Percentiles rank a stretch among this genome's conserved stretches.
These are phyloP conservation scores for Ciborinia camelliae DNA, from an alignment of 2,329 filamentous ascomycete genomes.

Conservation along the genomic window DNA sequence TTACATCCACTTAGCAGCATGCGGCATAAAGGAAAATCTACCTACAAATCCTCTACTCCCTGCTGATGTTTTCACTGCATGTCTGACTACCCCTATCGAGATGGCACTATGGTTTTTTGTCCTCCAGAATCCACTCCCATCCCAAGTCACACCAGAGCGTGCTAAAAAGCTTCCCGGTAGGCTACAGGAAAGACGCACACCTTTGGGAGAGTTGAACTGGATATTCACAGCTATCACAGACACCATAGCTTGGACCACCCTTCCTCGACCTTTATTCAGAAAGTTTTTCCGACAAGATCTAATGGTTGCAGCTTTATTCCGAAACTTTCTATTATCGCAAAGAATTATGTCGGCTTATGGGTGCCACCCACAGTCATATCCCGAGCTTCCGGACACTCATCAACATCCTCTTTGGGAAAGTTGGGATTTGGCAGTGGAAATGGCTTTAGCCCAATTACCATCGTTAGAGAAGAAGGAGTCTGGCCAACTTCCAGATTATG, in stretches of 20 bases:
- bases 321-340: constrained; percentile 92
- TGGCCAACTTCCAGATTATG: constrained; percentile 64
- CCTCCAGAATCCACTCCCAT: constrained; percentile 70
- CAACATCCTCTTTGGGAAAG: constrained; percentile 95
- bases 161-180: constrained; percentile 87
- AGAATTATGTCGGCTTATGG: constrained; percentile 95
- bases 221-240: constrained; percentile 99
- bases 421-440: constrained; percentile 95
- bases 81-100: constrained; percentile 93
- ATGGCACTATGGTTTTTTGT: constrained; percentile 97
- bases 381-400: constrained; percentile 88
- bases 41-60: constrained; percentile 92
- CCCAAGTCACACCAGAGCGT: constrained; percentile 69
- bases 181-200: constrained; percentile 87
- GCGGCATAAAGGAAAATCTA: constrained; percentile 83
- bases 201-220: constrained; percentile 95
- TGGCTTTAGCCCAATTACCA: constrained; percentile 86
- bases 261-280: constrained; percentile 87
- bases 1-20: constrained; percentile 88
- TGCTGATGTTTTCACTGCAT: constrained; percentile 93
- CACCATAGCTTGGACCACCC: constrained; percentile 95
- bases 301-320: constrained; percentile 97
- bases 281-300: constrained; percentile 96
- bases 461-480: constrained; percentile 76
- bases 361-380: constrained; percentile 90